Conservation (phyloP, 345 rosid genomes). For the Schrenkiella parvula region DNA sequence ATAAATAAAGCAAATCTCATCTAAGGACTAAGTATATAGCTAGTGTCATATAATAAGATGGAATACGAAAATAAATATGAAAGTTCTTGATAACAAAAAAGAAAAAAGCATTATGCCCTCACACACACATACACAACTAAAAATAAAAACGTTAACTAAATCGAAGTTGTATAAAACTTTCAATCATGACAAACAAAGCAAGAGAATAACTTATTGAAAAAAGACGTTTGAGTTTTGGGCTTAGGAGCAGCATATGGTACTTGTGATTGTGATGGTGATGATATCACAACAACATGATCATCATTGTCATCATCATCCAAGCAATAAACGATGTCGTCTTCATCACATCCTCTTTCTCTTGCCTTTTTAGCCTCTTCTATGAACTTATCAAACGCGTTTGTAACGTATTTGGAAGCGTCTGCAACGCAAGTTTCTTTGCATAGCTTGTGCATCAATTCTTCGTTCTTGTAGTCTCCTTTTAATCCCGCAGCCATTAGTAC, state of each 20-base stretch:
- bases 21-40: no score
- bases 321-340: conserved; percentile 29
- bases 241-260: neutral
- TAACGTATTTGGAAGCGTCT: conserved; percentile 48
- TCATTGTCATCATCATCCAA: neutral
- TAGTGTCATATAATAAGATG: neutral
- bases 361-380: conserved; percentile 41
- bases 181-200: conserved; percentile 44
- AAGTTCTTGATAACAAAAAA: neutral
- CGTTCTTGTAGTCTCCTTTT: conserved; percentile 53
- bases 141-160: no score
- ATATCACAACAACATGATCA: conserved; percentile 5
- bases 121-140: no score
- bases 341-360: conserved; percentile 40
- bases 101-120: neutral
- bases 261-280: conserved; percentile 9
- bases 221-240: neutral
- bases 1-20: conserved; percentile 9
- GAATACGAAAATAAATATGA: neutral
- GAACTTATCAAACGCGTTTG: conserved; percentile 43
- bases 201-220: conserved; percentile 29
- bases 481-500: conserved; percentile 60
- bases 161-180: no score
- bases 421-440: conserved; percentile 55
- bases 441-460: conserved; percentile 46